These are phyloP conservation scores for Macrophomina pseudophaseolina DNA, from an alignment of 2,329 filamentous ascomycete species.

Conservation along the genomic window DNA sequence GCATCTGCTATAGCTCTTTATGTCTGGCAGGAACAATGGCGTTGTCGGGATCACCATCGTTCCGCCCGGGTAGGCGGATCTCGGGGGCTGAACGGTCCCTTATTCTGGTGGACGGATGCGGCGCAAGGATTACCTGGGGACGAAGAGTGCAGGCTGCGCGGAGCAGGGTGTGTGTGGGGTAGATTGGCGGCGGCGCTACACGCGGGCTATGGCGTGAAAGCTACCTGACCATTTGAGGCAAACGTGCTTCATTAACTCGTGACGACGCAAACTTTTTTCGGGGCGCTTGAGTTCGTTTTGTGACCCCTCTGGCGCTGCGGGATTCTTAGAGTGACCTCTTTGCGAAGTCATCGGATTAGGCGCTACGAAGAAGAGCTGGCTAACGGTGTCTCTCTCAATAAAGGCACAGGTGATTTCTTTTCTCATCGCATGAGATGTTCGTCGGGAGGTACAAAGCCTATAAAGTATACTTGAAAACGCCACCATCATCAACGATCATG, in stretches of 20 bases:
- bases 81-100: background rate
- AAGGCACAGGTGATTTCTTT: background rate
- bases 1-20: background rate
- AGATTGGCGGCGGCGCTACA: background rate
- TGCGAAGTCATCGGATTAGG: too few species aligned
- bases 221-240: background rate
- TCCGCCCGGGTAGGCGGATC: background rate
- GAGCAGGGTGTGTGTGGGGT: background rate
- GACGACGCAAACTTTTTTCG: background rate
- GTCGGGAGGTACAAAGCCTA: background rate
- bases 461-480: background rate
- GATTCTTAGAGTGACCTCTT: too few species aligned
- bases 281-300: too few species aligned
- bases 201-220: background rate
- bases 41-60: background rate
- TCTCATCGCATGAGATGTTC: background rate
- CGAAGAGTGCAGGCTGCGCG: background rate
- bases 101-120: background rate
- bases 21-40: background rate
- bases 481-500: background rate
- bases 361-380: background rate
- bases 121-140: background rate
- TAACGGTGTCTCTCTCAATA: background rate
- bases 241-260: background rate
- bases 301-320: too few species aligned